Evolutionary conservation across 2,329 filamentous ascomycete genomes (phyloP), one percentile per base, ranked within the genome.

Genomic region (Exophiala oligosperma): DNA sequence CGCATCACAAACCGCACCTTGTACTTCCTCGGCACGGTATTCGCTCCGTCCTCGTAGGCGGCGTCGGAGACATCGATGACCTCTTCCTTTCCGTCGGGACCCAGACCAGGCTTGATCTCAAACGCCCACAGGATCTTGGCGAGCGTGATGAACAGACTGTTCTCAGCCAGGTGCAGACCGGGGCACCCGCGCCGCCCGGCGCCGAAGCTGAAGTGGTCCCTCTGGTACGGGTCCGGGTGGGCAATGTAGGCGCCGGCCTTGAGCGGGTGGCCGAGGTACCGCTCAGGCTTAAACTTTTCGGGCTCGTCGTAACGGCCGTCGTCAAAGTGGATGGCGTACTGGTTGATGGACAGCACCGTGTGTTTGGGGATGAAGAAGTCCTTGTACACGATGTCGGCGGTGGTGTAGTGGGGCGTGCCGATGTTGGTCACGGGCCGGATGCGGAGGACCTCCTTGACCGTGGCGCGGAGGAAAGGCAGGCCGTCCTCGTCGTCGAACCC

Each of bases 391-490:
- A 82, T 79, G 48, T 82, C 78, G 24, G 76, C 71, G 0, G 74
- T 77, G 0, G 74, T 72, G 1, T 77, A 76, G 56, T 83, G 80
- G 0, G 80, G 80, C 1, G 76, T 73, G 0, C 75, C 78, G 0
- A 78, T 52, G 6, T 57, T 64, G 1, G 56, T 57, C 3, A 64
- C 61, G 3, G 71, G 71, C 21, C 49, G 21, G 44, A 56, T 49
- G 2, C 83, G 76, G 8, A 84, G 70, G 1, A 80, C 74, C 59
- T 86, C 84, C 59, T 84, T 83, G n/a, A 84, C 75, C 7, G 82
- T 73, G 1, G 79, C 79, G n/a, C 76, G 73, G 35, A 84, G 67
- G 63, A 85, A 85, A 0, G 81, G 81, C 4, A 85, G 66, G 1
- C 71, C 67, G 0, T 73, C 69, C 14, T 74, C 72, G 64, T 85